phyloP scores from a whole-genome alignment of 331 rosid species.

The Acacia concinna region DNA sequence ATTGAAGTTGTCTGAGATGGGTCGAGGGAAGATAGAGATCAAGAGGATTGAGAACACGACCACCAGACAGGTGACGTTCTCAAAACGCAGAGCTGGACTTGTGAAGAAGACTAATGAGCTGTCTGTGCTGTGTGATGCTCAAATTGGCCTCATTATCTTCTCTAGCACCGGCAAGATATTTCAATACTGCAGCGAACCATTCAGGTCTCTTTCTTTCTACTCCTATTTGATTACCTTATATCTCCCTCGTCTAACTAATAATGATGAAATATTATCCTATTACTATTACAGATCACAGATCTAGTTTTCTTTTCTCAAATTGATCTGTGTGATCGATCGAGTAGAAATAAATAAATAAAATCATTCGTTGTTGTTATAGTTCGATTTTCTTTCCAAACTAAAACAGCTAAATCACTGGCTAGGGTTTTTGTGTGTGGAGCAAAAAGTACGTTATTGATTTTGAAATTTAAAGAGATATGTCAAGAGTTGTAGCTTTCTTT shows the following conservation, averaged over 20 bases:
- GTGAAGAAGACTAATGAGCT: conserved; percentile 69
- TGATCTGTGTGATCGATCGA: neutral
- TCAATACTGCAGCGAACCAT: conserved; percentile 47
- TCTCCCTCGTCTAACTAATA: neutral
- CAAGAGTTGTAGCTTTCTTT: neutral
- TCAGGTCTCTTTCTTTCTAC: conserved; percentile 33
- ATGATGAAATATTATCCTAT: neutral
- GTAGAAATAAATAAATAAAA: neutral
- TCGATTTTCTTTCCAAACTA: neutral
- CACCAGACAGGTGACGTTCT: conserved; percentile 62
- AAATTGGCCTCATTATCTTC: conserved; percentile 60
- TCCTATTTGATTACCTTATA: too few species aligned
- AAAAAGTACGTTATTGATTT: neutral
- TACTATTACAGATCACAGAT: neutral
- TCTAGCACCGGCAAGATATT: conserved; percentile 55
- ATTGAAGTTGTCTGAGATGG: conserved; percentile 35
- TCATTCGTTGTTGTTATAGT: neutral
- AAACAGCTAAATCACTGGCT: neutral
- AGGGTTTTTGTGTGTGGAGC: neutral
- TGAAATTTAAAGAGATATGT: neutral
- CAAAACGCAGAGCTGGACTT: conserved; percentile 56
- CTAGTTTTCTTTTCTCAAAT: neutral
- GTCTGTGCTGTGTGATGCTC: conserved; percentile 68
- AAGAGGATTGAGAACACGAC: conserved; percentile 54
- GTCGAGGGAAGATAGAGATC: conserved; percentile 56